Base-by-base conservation (phyloP, 2,329 filamentous ascomycete species). In the Aspergillus ochraceoroseus region DNA sequence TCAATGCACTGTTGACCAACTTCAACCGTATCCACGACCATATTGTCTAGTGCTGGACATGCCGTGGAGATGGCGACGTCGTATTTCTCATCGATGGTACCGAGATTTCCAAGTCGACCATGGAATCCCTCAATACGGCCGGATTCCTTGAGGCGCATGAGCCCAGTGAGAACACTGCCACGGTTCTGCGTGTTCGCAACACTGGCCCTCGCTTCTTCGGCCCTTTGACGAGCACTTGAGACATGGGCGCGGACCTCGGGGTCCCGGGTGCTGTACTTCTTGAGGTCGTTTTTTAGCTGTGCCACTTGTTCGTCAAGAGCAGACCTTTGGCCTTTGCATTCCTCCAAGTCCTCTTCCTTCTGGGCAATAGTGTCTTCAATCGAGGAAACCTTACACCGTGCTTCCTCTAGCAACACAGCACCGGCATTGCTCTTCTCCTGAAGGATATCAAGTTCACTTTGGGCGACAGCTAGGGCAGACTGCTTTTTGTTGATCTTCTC, bases 31-130 rank as follows among this genome's bases (percentile, higher is more conserved):
- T 96, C 92, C 0, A 94, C 94, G 7, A 98, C 90, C 65, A 98
- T 89, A 59, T 96, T 95, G 65, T 98, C 87, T 7, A 98, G 77
- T 2, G 85, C 77, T 31, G 86, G 82, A 53, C 92, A 96, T 7
- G 92, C 94, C 0, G 92, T 98, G 0, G 94, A 98, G 46, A 98
- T 95, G n/a, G 92, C 92, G 29, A 98, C 80, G 57, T 98, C 92
- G 63, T 94, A 98, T 65, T 86, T 87, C 60, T 86, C 76, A 56
- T 98, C 89, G 52, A 98, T 98, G 0, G 86, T 82, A 29, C 92
- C 92, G 1, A 98, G 77, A 54, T 96, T 95, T 7, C 92, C 94
- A 3, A 98, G 80, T 20, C 92, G 82, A 17, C 92, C 92, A 57
- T 98, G 88, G 67, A 98, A 98, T 2, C 94, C 92, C 57, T 95